Base-by-base conservation (phyloP, 2,329 filamentous ascomycete genomes). In the Colletotrichum simmondsii region DNA sequence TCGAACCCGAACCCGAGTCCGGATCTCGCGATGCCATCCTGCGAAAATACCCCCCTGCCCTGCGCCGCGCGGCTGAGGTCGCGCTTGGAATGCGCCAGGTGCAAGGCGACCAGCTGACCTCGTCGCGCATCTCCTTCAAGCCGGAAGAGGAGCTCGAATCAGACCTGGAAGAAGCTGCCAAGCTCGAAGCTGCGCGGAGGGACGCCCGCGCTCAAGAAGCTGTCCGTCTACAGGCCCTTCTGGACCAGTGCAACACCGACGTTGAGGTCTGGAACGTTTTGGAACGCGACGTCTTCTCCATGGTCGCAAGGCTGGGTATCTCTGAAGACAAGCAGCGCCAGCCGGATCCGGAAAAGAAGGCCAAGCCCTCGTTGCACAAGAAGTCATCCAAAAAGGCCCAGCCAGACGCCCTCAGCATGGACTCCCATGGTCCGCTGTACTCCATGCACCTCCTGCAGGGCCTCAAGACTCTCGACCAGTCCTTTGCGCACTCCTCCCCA, bases 181-280 rank as follows among this genome's bases (percentile, higher is more conserved):
- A 86, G 69, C 78, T 84, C 26, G 83, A 86, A 60, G 77, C 79
- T 2, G 78, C 82, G 32, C 82, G 87, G 11, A 78, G 81, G 11
- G 60, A 70, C 28, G 16, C 70, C 30, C 66, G 59, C 22, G 26
- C 32, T 16, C 76, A 82, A 7, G 90, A 92, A 78, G 84, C 86
- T 59, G 75, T 78, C 30, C 83, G 89, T 11, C 86, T 94, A 10
- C 87, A 89, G 74, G 74, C 76, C 6, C 77, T 89, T 52, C 88
- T 95, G 83, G 81, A 83, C 12, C 79, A 77, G 2, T 91, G 91
- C 22, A 76, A 83, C 71, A 89, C 89, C 0, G 93, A 95, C 76
- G 82, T 87, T 24, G 89, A 90, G 63, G 84, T 95, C 11, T 95
- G 93, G 92, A 80, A 89, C 7, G 81, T 92, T 3, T 85, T 95